A percentile compares a stretch with the other conserved stretches of the same genome.
These are phyloP conservation scores for Botrytis fragariae DNA, from an alignment of 2,329 filamentous ascomycete species.

Conservation along the genomic window DNA sequence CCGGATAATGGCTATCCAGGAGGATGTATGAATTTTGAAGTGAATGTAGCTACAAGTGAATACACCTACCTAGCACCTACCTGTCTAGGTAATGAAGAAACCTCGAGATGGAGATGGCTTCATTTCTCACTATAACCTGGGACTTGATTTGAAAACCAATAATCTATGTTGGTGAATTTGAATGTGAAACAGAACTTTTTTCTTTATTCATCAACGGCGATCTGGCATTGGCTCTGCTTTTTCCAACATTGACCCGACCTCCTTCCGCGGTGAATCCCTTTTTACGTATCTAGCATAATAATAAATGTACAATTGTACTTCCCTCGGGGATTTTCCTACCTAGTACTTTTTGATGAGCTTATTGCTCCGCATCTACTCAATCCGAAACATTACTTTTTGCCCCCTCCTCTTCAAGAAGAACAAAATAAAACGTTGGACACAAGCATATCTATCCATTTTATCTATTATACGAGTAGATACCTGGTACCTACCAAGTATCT, in stretches of 20 bases:
- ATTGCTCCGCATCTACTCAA: constrained; percentile 5
- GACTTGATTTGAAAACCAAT: not conserved
- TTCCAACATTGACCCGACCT: no score
- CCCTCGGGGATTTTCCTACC: not conserved
- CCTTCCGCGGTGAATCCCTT: not conserved
- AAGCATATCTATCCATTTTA: not conserved
- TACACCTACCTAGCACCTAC: no score
- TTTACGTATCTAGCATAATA: no score
- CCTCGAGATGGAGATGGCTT: not conserved
- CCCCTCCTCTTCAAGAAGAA: not conserved
- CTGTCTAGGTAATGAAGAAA: not conserved
- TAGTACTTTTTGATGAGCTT: not conserved
- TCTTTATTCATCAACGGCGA: not conserved
- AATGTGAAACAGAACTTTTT: not conserved
- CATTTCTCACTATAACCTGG: not conserved
- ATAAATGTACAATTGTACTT: not conserved
- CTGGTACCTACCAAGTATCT: not conserved
- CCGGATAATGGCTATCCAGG: not conserved
- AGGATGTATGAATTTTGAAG: not conserved
- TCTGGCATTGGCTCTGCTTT: not conserved
- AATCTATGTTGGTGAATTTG: not conserved
- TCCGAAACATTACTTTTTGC: not conserved
- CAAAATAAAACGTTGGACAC: not conserved
- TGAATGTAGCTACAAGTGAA: not conserved
- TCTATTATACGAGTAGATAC: not conserved